phyloP scores from a whole-genome alignment of 108 stramenopile species.

The Cyclostephanos invisitatus region DNA sequence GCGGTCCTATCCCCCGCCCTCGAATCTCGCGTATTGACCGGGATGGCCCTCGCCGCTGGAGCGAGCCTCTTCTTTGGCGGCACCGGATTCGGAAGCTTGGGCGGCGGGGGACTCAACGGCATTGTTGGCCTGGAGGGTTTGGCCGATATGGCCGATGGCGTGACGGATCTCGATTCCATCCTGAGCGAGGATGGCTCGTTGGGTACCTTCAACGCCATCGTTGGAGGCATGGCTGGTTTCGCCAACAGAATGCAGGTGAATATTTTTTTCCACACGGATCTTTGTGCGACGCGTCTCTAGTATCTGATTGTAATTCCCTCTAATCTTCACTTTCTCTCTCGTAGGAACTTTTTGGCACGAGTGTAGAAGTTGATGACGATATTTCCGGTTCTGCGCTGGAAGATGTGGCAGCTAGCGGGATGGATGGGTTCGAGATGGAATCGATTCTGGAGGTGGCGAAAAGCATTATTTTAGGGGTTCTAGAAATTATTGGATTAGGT shows the following conservation, averaged over 20 bases:
- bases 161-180: slow-evolving; percentile 35
- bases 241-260: slow-evolving; percentile 24
- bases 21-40: slow-evolving; percentile 49
- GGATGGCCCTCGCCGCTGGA: slow-evolving; percentile 45
- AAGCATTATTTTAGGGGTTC: slow-evolving; percentile 31
- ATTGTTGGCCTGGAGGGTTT: slow-evolving; percentile 24
- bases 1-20: slow-evolving; percentile 39
- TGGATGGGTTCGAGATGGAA: slow-evolving; percentile 44
- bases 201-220: slow-evolving; percentile 22
- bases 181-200: slow-evolving; percentile 14
- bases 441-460: slow-evolving; percentile 32
- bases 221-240: slow-evolving; percentile 32
- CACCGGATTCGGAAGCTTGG: slow-evolving; percentile 14
- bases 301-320: background rate
- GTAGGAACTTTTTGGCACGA: slow-evolving; percentile 14
- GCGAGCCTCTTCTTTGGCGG: slow-evolving; percentile 31
- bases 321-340: background rate
- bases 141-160: slow-evolving; percentile 24
- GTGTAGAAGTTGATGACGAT: slow-evolving; percentile 33
- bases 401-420: slow-evolving; percentile 35
- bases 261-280: background rate
- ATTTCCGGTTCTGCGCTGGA: slow-evolving; percentile 35
- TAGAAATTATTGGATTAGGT: slow-evolving; percentile 33
- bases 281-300: background rate
- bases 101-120: slow-evolving; percentile 13